Percentiles rank a stretch among this genome's conserved stretches.
These are phyloP conservation scores for Boletus tylopilopsis DNA, from an alignment of 768 basidiomycete species.

Conservation along the genomic window DNA sequence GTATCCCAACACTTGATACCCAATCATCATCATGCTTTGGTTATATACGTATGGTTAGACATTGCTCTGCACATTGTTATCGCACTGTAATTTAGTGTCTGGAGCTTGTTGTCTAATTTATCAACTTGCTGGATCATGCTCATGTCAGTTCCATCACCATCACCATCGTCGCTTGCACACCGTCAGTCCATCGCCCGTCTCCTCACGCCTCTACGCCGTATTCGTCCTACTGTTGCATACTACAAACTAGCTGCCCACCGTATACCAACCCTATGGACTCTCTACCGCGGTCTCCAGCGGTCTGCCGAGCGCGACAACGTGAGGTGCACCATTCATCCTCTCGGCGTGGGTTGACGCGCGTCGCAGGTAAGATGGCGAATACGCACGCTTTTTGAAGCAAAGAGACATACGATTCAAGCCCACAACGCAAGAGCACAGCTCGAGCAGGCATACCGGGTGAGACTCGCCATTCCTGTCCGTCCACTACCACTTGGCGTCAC, in stretches of 20 bases:
- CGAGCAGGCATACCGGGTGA: slow-evolving; percentile 53
- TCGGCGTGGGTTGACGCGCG: neutral
- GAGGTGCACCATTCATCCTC: neutral
- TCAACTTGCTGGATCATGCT: no score
- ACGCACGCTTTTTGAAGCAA: slow-evolving; percentile 47
- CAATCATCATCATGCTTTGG: neutral
- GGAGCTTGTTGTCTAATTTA: no score
- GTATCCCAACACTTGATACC: slow-evolving; percentile 32
- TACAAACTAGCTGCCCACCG: slow-evolving; percentile 69
- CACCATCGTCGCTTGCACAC: slow-evolving; percentile 39
- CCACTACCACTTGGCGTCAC: neutral
- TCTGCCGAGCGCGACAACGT: slow-evolving; percentile 56
- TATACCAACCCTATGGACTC: slow-evolving; percentile 69
- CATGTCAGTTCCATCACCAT: slow-evolving; percentile 16
- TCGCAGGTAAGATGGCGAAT: slow-evolving; percentile 58
- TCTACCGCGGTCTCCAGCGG: slow-evolving; percentile 69
- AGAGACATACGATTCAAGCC: slow-evolving; percentile 53
- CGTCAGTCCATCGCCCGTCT: slow-evolving; percentile 50
- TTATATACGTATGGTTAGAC: neutral
- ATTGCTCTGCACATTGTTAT: neutral
- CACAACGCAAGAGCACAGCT: slow-evolving; percentile 45
- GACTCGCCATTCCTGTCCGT: slow-evolving; percentile 15
- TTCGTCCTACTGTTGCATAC: slow-evolving; percentile 61
- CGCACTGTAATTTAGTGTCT: neutral
- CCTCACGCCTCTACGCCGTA: slow-evolving; percentile 54